These are phyloP conservation scores for Aspergillus sergii DNA, from an alignment of 2,329 filamentous ascomycete species.

Conservation along the genomic window DNA sequence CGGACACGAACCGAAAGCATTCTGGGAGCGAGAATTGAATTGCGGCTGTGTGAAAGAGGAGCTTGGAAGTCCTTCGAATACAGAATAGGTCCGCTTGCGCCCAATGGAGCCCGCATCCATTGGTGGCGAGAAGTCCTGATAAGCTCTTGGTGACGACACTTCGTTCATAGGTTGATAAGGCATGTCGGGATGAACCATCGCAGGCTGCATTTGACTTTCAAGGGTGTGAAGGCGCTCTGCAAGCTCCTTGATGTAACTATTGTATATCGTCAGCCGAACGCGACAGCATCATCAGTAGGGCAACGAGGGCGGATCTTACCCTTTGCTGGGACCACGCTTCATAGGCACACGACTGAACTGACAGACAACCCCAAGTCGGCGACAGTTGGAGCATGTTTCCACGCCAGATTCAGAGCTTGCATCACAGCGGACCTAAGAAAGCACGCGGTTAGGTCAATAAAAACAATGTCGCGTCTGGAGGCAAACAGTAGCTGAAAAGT, in stretches of 20 bases:
- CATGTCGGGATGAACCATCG: conserved; percentile 43
- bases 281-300: conserved; percentile 2
- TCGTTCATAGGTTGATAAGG: conserved; percentile 48
- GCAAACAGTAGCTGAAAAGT: conserved; percentile 17
- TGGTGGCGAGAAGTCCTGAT: conserved; percentile 58
- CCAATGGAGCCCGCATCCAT: conserved; percentile 44
- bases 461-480: conserved; percentile 18
- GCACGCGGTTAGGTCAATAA: conserved; percentile 23
- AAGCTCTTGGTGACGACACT: conserved; percentile 43
- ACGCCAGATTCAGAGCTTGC: conserved; percentile 73
- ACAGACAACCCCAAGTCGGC: conserved; percentile 73
- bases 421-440: conserved; percentile 73
- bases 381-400: conserved; percentile 79
- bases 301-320: conserved; percentile 52
- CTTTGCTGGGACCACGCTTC: conserved; percentile 88
- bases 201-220: conserved; percentile 69
- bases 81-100: conserved; percentile 54
- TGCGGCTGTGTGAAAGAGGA: conserved; percentile 45
- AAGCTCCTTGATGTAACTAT: conserved; percentile 85
- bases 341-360: conserved; percentile 85
- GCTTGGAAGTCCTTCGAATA: conserved; percentile 49
- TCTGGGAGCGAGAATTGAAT: conserved; percentile 39
- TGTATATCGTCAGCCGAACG: conserved; percentile 22
- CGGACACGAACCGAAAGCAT: conserved; percentile 35
- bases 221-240: conserved; percentile 81